Base-by-base conservation (phyloP, 148 eudicot genomes). In the Chenopodium suecicum region DNA sequence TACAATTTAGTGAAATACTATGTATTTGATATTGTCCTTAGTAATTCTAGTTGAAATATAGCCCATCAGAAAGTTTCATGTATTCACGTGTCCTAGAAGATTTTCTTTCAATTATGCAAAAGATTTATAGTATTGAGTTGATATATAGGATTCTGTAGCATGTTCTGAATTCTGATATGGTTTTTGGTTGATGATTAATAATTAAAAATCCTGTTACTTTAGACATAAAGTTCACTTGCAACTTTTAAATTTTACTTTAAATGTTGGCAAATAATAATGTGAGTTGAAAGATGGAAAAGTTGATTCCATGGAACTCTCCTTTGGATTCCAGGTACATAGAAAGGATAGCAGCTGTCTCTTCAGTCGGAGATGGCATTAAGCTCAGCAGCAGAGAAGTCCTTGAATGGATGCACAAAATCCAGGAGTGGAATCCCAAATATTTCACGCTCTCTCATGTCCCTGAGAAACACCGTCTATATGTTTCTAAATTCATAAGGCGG, bases 371-470 rank as follows among this genome's bases (percentile, higher is more conserved):
- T 63, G 87, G 85, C 37, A 80, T 88, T 63, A 79, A 81, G 7
- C 90, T 87, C 27, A 89, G 95, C 86, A 78, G 85, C 80, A 79
- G 79, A 74, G 89, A 92, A 85, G 92, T 88, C 9, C 64, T 87
- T 27, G 89, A 88, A 78, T 96, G 99, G 99, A 94, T 96, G 88
- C 82, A 89, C 47, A 96, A 89, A 81, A 89, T 96, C 48, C 97
- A 93, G 71, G 87, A 89, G 19, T 96, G 98, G 99, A 90, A 92
- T 80, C 92, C 99, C 22, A 94, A 93, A 83, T 92, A 83, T 74
- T 96, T 94, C 84, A 96, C 98, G 2, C 97, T 96, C 60, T 86
- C 92, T 72, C 98, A 90, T 67, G 78, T 92, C 73, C 98, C 97
- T 0, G 89, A 85, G 27, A 88, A 96, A 74, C 85, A 96, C 66